These are phyloP conservation scores for Amanita polypyramis DNA, from an alignment of 768 basidiomycete genomes.

Conservation along the genomic window DNA sequence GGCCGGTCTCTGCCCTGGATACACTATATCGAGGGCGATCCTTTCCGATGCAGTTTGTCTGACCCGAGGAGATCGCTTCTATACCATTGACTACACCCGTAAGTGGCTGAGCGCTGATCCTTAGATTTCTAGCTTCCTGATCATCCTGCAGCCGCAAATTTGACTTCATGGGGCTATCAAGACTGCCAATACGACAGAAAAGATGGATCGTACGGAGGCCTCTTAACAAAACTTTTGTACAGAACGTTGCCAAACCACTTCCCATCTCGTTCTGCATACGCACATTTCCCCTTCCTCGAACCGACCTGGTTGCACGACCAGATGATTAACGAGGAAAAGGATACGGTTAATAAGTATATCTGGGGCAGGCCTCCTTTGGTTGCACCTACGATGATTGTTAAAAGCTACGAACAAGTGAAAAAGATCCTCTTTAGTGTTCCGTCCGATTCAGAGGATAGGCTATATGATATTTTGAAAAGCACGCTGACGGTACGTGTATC, in stretches of 20 bases:
- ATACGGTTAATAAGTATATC: slow-evolving; percentile 35
- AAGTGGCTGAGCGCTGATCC: slow-evolving; percentile 15
- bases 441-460: slow-evolving; percentile 22
- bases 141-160: slow-evolving; percentile 43
- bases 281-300: slow-evolving; percentile 73
- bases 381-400: slow-evolving; percentile 17
- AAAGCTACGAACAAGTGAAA: slow-evolving; percentile 23
- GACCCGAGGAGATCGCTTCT: slow-evolving; percentile 69
- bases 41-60: slow-evolving; percentile 69
- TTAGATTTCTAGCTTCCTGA: neutral
- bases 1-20: slow-evolving; percentile 73
- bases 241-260: slow-evolving; percentile 62
- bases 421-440: slow-evolving; percentile 24
- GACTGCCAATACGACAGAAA: slow-evolving; percentile 53
- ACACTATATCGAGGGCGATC: slow-evolving; percentile 80
- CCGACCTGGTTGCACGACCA: slow-evolving; percentile 37
- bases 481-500: slow-evolving; percentile 4
- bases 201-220: slow-evolving; percentile 69
- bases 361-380: slow-evolving; percentile 41
- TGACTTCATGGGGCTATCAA: slow-evolving; percentile 72
- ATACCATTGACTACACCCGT: slow-evolving; percentile 74
- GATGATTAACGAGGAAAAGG: slow-evolving; percentile 22
- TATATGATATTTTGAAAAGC: slow-evolving; percentile 19
- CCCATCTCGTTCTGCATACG: slow-evolving; percentile 53
- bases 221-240: slow-evolving; percentile 66